These are phyloP conservation scores for Amanita polypyramis DNA, from an alignment of 768 basidiomycete species.

Conservation along the genomic window DNA sequence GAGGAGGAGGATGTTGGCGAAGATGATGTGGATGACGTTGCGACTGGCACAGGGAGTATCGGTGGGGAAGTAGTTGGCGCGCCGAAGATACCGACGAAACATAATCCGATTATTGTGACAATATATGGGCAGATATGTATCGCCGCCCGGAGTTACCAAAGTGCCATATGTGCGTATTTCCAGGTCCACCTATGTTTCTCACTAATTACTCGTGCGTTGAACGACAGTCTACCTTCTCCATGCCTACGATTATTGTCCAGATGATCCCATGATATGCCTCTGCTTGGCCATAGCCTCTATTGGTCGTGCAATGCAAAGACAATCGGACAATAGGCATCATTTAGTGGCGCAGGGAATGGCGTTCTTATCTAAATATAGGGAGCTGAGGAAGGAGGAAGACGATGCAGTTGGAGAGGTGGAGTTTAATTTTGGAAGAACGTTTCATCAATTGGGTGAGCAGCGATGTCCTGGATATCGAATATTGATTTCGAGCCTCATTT, in stretches of 20 bases:
- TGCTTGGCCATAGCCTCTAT: slow-evolving; percentile 77
- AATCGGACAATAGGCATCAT: slow-evolving; percentile 90
- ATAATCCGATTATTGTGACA: slow-evolving; percentile 59
- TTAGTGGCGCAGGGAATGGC: slow-evolving; percentile 78
- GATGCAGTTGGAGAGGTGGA: slow-evolving; percentile 66
- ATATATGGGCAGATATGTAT: slow-evolving; percentile 80
- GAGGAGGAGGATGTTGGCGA: slow-evolving; percentile 23
- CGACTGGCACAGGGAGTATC: slow-evolving; percentile 11
- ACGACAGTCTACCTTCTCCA: slow-evolving; percentile 75
- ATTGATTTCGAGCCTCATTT: not conserved
- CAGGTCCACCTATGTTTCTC: not conserved
- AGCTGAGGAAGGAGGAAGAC: slow-evolving; percentile 35
- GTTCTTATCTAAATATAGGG: slow-evolving; percentile 74
- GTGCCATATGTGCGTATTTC: slow-evolving; percentile 67
- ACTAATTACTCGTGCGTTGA: not conserved
- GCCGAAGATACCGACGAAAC: slow-evolving; percentile 48
- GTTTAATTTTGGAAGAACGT: slow-evolving; percentile 85
- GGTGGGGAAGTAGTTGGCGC: slow-evolving; percentile 3
- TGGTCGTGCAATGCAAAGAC: slow-evolving; percentile 86
- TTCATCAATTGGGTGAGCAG: slow-evolving; percentile 79
- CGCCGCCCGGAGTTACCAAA: slow-evolving; percentile 82
- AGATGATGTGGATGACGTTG: slow-evolving; percentile 23
- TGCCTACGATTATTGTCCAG: slow-evolving; percentile 74
- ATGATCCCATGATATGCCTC: slow-evolving; percentile 82
- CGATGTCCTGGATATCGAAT: not conserved